Conservation (phyloP, 1,284 basidiomycete genomes). For the Apiotrichum akiyoshidainum region DNA sequence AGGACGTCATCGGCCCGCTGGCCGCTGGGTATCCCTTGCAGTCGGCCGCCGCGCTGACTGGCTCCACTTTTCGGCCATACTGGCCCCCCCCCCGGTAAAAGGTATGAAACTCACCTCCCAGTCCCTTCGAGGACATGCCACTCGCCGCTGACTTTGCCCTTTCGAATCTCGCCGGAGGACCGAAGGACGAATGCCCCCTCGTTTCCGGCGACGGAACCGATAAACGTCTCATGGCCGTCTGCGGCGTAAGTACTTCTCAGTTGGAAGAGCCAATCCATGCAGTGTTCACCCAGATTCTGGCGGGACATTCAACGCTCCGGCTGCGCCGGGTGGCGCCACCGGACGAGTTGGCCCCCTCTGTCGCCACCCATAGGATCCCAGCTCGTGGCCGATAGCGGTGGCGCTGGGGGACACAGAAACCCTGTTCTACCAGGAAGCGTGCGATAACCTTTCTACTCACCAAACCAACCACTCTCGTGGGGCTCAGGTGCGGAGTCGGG, state of each 20-base stretch:
- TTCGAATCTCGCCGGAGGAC: not conserved
- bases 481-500: not conserved
- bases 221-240: conserved; percentile 5
- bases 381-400: too few relatives aligned
- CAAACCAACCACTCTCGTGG: not conserved
- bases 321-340: too few relatives aligned
- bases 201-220: not conserved
- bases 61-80: not conserved
- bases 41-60: too few relatives aligned
- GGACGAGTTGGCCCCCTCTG: too few relatives aligned
- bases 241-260: not conserved
- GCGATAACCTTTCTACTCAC: not conserved
- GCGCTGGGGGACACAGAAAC: too few relatives aligned
- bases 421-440: too few relatives aligned
- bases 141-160: conserved; percentile 1
- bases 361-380: too few relatives aligned
- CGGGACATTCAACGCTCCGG: too few relatives aligned
- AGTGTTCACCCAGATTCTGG: too few relatives aligned
- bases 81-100: not conserved
- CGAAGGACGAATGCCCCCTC: not conserved
- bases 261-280: too few relatives aligned
- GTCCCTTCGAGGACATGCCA: not conserved
- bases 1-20: too few relatives aligned
- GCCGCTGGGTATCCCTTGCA: too few relatives aligned
- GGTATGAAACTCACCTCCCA: not conserved